Evolutionary conservation across 257 asterid genomes (phyloP), one percentile per base, ranked within the genome.

Genomic region (Paraleonurus japonicus): DNA sequence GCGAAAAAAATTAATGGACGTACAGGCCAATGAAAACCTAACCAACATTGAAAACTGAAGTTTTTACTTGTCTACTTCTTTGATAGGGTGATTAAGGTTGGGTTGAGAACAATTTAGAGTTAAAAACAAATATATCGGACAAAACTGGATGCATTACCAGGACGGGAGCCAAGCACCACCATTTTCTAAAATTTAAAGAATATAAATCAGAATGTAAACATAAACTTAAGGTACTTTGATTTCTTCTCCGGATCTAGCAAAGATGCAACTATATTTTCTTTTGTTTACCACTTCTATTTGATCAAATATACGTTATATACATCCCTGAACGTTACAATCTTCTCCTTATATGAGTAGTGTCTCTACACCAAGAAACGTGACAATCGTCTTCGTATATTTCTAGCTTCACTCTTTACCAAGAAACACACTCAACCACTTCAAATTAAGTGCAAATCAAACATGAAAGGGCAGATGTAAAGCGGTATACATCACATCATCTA

Each of bases 361-460:
- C n/a, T n/a, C n/a, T n/a, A n/a, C n/a, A n/a, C n/a, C n/a, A n/a
- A n/a, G n/a, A n/a, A n/a, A n/a, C n/a, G n/a, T n/a, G n/a, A n/a
- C n/a, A n/a, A n/a, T n/a, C n/a, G n/a, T n/a, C n/a, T n/a, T n/a
- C n/a, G n/a, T n/a, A n/a, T n/a, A n/a, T n/a, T 15, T 33, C 9
- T 39, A 19, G 19, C 45, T 22, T 43, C 47, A 32, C 13, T 55
- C 59, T 5, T 3, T 58, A 53, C 48, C 7, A 16, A 51, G 16
- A 41, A 59, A 43, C 11, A 33, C 19, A 8, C 6, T 28, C 62
- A 65, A 17, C 12, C 9, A 12, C 12, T 35, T 5, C 77, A 35
- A 51, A 39, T 10, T 39, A 53, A 35, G 39, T 2, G 67, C 11
- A 22, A 67, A 61, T 35, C 73, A 71, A 51, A 43, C 72, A 61